Conservation (phyloP, 2,329 filamentous ascomycete genomes). For the Colletotrichum kahawae region DNA sequence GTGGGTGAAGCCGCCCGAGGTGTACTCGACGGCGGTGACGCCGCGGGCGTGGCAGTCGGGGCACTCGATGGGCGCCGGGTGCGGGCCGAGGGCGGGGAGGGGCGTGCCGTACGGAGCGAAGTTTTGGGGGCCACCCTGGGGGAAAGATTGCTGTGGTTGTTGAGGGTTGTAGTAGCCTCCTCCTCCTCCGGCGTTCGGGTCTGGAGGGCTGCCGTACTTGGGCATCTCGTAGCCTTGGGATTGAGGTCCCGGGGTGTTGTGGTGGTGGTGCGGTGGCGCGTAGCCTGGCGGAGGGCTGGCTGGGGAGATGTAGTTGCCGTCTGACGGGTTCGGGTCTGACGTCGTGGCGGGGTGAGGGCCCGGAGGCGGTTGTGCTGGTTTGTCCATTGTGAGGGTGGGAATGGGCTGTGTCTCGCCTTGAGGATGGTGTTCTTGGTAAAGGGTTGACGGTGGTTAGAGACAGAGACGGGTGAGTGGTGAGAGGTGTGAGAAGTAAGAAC, state of each 20-base stretch:
- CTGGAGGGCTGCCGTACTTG: constrained; percentile 7
- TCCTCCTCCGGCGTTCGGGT: background rate
- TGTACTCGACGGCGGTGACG: constrained; percentile 24
- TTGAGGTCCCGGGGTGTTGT: background rate
- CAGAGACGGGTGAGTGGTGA: no score
- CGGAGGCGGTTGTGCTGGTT: background rate
- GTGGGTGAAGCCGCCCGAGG: constrained; percentile 27
- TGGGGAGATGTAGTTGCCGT: background rate
- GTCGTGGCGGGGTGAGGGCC: background rate
- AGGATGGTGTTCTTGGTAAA: rapidly evolving
- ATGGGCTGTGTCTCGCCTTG: background rate
- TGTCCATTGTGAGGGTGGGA: background rate
- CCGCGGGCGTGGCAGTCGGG: constrained; percentile 26
- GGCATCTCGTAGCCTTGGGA: constrained; percentile 1
- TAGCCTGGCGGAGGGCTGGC: background rate
- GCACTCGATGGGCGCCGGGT: constrained; percentile 24
- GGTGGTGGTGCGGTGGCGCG: background rate
- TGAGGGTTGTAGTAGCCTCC: background rate
- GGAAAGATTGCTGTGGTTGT: background rate
- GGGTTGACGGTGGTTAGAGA: background rate
- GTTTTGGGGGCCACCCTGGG: constrained; percentile 10
- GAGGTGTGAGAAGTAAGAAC: background rate
- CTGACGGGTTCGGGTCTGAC: background rate
- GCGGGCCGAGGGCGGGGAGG: constrained; percentile 21
- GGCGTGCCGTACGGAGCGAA: constrained; percentile 22